Evolutionary conservation across 2,329 filamentous ascomycete species (phyloP), one percentile per base, ranked within the genome.

Genomic region (Apiospora phragmitis): DNA sequence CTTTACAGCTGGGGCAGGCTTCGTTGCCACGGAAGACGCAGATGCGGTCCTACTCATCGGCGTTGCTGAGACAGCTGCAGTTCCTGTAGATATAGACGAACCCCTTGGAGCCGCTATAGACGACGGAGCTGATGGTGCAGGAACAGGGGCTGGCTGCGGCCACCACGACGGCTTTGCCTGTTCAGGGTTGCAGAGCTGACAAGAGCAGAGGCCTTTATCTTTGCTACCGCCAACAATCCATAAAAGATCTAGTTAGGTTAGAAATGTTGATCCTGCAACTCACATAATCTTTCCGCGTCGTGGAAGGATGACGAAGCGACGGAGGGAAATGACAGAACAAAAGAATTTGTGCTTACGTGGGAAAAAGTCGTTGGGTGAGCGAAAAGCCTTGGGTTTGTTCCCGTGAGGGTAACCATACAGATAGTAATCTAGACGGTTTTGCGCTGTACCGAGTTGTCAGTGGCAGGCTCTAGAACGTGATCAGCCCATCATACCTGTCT

Each of bases 381-480:
- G 68, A 35, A 70, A 72, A 14, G 55, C 49, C 55, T 68, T 70
- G 0, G 72, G 72, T 18, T 71, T 72, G 5, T 59, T 67, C 8
- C 72, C 69, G 47, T 70, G 70, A 35, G 73, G 73, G 47, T 73
- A 70, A 21, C 73, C 73, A 35, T 73, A 74, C 4, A 74, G 71
- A 49, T 72, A 72, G 41, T 68, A 73, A 47, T 74, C 71, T 3
- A 65, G 38, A n/a, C 67, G 70, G 29, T 69, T 59, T 18, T 45
- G 41, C 26, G 29, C 14, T 24, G 16, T 9, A 59, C 41, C 1
- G 32, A 38, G 32, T 38, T 21, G 32, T 62, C 32, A 62, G 29
- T n/a, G 55, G 29, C 21, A 62, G 55, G 29, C 55, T 7, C 32
- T 14, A 21, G 21, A 38, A n/a, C 18, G 29, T 67, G n/a, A 5